Base-by-base conservation (phyloP, 2,329 filamentous ascomycete species). In the Monosporascus cannonballus region DNA sequence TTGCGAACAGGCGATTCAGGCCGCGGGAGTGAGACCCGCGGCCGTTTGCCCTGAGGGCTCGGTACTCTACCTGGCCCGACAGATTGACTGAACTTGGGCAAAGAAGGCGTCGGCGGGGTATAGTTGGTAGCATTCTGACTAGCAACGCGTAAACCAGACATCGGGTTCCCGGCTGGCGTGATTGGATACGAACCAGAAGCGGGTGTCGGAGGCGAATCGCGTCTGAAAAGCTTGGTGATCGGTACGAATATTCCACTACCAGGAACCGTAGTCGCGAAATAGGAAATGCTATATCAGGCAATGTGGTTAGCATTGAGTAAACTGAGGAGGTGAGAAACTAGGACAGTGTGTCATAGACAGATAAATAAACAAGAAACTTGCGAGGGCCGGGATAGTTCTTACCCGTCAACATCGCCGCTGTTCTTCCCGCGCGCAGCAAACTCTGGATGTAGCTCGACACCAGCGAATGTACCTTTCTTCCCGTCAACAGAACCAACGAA, bases 241-340 rank as follows among this genome's bases (percentile, higher is more conserved):
- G 94, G 94, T 15, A 99, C 79, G 67, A 99, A 99, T 64, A 99
- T 97, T 55, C 94, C 94, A 2, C 94, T 85, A 56, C 90, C 90
- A 1, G 89, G 82, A 22, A 86, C 73, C 3, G 80, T 79, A 11
- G 94, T 96, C 37, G 77, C 79, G 69, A 99, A 99, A 72, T 99
- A 99, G 36, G 76, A 83, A 48, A 85, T 66, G 52, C 83, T 86
- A 65, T 38, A 57, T 27, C 15, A 47, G 51, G 61, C 61, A 62
- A 61, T 66, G 36, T 49, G 42, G 58, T 53, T 48, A 56, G 48
- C 20, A 50, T 53, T 22, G 49, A 41, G 24, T 17, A 14, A 30
- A 54, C 20, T 46, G 50, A 46, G 38, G 18, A 20, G 34, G 49
- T 36, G 11, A 48, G 15, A n/a, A 41, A 42, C 11, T 44, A 47